Evolutionary conservation across 2,329 filamentous ascomycete species (phyloP).

Genomic region (Thielaviopsis musarum): DNA sequence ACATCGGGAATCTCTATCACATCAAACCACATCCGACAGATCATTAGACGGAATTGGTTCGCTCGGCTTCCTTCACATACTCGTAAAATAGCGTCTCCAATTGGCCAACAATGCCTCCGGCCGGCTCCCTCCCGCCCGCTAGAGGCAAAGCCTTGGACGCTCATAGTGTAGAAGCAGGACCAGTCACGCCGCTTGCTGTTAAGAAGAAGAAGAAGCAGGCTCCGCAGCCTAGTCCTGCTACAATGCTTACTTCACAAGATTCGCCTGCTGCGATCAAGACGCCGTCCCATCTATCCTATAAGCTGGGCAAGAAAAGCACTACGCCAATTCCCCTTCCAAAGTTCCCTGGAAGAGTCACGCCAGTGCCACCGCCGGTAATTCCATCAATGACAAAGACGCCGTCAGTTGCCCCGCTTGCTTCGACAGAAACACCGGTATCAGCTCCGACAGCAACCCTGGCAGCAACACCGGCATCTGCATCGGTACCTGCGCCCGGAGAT

Average conservation of each 20-base stretch:
- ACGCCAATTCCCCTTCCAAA: constrained; percentile 8
- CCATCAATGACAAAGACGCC: neutral
- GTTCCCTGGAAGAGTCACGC: neutral
- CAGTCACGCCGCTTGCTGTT: constrained; percentile 3
- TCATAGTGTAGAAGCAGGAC: neutral
- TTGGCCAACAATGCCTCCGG: neutral
- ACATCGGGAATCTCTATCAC: neutral
- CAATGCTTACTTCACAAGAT: neutral
- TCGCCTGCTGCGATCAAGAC: neutral
- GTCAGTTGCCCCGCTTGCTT: neutral
- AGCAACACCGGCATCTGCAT: neutral
- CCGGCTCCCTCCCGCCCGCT: neutral
- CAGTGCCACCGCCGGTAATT: neutral
- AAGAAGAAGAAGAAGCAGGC: constrained; percentile 8
- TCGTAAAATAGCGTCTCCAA: neutral
- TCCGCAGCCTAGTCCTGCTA: neutral
- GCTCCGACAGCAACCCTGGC: neutral
- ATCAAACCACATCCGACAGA: neutral
- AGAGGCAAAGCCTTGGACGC: neutral
- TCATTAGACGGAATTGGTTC: neutral
- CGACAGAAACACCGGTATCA: neutral
- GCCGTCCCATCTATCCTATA: constrained; percentile 5
- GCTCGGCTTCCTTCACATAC: neutral
- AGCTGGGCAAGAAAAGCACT: constrained; percentile 7
- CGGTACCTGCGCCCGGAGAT: neutral